phyloP scores from a whole-genome alignment of 257 asterid species.

The Capsicum chinense region DNA sequence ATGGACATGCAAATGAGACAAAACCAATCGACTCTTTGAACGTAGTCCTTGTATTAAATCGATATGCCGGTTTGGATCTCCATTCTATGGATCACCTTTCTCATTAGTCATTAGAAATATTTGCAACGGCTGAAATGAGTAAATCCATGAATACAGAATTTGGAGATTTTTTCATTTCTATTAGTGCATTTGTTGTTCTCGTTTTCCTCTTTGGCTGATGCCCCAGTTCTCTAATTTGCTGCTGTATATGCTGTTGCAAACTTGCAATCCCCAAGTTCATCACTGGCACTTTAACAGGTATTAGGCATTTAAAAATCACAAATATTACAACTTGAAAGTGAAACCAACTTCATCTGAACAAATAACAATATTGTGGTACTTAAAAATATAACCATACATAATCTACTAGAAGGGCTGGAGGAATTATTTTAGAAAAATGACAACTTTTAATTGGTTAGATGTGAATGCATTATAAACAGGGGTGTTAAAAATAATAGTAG shows the following conservation, averaged over 20 bases:
- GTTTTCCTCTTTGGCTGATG: neutral
- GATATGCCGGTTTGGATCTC: neutral
- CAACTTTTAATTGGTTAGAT: neutral
- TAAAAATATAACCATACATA: neutral
- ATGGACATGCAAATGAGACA: neutral
- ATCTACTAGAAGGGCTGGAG: neutral
- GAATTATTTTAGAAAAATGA: neutral
- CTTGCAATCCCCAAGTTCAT: neutral
- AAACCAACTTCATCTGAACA: neutral
- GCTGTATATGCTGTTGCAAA: neutral
- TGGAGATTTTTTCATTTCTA: neutral
- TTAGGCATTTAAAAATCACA: neutral
- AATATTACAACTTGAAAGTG: neutral
- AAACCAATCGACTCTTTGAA: neutral
- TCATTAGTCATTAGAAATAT: neutral
- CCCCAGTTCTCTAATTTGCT: neutral
- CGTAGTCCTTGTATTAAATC: neutral
- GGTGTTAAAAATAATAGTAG: neutral
- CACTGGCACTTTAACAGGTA: neutral
- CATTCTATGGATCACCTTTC: neutral
- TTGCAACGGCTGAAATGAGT: neutral
- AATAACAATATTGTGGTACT: neutral
- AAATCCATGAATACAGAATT: neutral
- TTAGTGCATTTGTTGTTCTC: neutral
- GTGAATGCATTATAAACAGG: neutral